A percentile compares a stretch with the other conserved stretches of the same genome.
Evolutionary conservation across 2,329 filamentous ascomycete genomes (phyloP).

Genomic region (Achaetomium macrosporum): DNA sequence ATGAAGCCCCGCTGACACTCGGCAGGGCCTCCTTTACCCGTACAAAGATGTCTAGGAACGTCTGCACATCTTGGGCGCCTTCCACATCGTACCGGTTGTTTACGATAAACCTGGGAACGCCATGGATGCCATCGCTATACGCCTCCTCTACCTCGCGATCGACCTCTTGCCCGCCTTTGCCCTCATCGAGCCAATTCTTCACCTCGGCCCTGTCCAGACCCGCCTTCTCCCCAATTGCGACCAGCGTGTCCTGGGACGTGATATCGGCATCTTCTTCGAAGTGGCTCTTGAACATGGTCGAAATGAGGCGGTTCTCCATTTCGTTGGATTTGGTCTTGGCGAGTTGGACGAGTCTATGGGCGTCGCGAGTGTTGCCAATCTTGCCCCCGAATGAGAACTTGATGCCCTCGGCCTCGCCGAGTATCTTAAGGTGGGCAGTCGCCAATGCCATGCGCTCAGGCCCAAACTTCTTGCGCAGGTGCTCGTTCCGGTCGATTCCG

Average conservation of each 20-base stretch:
- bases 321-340: conserved; percentile 46
- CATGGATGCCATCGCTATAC: conserved; percentile 48
- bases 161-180: conserved; percentile 51
- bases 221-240: conserved; percentile 46
- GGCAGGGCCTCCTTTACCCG: conserved; percentile 35
- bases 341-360: conserved; percentile 70
- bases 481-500: conserved; percentile 41
- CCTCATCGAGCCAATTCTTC: conserved; percentile 47
- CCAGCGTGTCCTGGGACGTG: conserved; percentile 49
- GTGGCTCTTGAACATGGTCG: conserved; percentile 59
- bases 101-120: conserved; percentile 71
- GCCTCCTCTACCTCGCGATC: conserved; percentile 50
- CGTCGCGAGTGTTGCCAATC: conserved; percentile 72
- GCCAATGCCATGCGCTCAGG: conserved; percentile 40
- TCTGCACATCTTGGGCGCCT: conserved; percentile 64
- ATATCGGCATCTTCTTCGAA: conserved; percentile 62
- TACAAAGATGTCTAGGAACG: conserved; percentile 62
- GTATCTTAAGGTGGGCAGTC: conserved; percentile 38
- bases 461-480: conserved; percentile 62
- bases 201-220: conserved; percentile 50
- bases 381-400: conserved; percentile 65
- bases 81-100: conserved; percentile 61
- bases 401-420: conserved; percentile 64
- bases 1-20: conserved; percentile 10
- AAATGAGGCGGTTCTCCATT: conserved; percentile 54